Base-by-base conservation (phyloP, 2,329 filamentous ascomycete species). In the Colletotrichum sp. region DNA sequence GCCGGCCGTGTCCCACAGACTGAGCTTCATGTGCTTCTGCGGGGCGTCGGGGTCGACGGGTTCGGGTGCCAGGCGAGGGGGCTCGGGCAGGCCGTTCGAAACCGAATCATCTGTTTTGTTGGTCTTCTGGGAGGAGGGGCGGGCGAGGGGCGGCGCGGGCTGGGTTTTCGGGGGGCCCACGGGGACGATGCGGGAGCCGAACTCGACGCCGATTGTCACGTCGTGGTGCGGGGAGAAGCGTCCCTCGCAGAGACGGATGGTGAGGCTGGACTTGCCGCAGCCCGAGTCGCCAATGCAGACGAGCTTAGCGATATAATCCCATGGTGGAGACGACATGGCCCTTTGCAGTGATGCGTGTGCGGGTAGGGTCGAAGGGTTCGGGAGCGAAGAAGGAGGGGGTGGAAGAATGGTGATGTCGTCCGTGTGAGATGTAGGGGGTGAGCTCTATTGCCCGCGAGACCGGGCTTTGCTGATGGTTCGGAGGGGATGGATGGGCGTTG, bases 241-340 rank as follows among this genome's bases (percentile, higher is more conserved):
- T 81, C 96, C 96, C 90, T 98, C 96, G 88, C 96, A 98, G 78
- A 98, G 94, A 78, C 96, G 95, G 83, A 98, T 96, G 72, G 96
- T 98, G 80, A 98, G 92, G 85, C 95, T 92, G 77, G 95, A 98
- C 89, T 99, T 99, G 82, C 97, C 97, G 83, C 95, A 98, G 83
- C 96, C 97, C 61, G 94, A 97, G 88, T 98, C 97, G 84, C 97
- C 97, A 82, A 99, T 96, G 87, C 95, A 98, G 83, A 98, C 96
- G 81, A 99, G 95, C 87, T 99, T 99, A 85, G 96, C 96, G 83
- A 98, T 99, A 89, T 97, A 98, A 88, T 98, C 96, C 96, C 96
- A 98, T 85, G 95, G 94, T 81, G 93, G 90, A 78, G 87, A 84
- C 82, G 90, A 89, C 90, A 92, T 92, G 83, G 80, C 78, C 69